Evolutionary conservation across 2,329 filamentous ascomycete genomes (phyloP).

Genomic region (Paecilomyces variotii): DNA sequence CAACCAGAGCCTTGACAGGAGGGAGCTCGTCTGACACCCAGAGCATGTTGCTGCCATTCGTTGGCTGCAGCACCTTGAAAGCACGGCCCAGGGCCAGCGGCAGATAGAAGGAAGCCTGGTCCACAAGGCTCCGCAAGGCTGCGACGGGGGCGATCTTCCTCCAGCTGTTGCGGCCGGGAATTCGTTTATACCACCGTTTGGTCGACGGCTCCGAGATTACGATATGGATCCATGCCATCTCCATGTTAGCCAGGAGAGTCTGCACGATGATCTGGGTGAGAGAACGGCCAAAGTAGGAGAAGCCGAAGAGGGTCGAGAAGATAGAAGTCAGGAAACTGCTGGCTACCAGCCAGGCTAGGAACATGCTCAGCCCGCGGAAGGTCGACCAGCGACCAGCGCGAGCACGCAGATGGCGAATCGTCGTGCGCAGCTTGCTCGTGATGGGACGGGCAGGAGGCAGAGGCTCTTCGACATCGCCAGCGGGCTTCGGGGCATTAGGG

Average conservation of each 20-base stretch:
- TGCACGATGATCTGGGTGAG: conserved; percentile 51
- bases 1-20: conserved; percentile 29
- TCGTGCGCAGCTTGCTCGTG: conserved; percentile 52
- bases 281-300: conserved; percentile 34
- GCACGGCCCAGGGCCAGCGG: conserved; percentile 37
- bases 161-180: conserved; percentile 60
- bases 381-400: conserved; percentile 57
- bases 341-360: conserved; percentile 41
- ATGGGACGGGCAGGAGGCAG: conserved; percentile 49
- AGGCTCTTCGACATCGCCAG: conserved; percentile 33
- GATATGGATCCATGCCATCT: conserved; percentile 76
- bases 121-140: conserved; percentile 52
- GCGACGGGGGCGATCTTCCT: conserved; percentile 63
- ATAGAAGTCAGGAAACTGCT: conserved; percentile 37
- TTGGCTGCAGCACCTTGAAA: conserved; percentile 37
- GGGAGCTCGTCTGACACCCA: conserved; percentile 21
- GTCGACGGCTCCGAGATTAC: conserved; percentile 64
- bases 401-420: conserved; percentile 53
- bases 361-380: conserved; percentile 59
- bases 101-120: conserved; percentile 37
- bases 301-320: conserved; percentile 35
- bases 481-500: conserved; percentile 19
- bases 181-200: conserved; percentile 59
- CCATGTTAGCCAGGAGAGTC: conserved; percentile 58
- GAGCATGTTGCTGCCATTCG: conserved; percentile 25